Conservation (phyloP, 495 filamentous ascomycete genomes). For the Delitschia confertaspora region DNA sequence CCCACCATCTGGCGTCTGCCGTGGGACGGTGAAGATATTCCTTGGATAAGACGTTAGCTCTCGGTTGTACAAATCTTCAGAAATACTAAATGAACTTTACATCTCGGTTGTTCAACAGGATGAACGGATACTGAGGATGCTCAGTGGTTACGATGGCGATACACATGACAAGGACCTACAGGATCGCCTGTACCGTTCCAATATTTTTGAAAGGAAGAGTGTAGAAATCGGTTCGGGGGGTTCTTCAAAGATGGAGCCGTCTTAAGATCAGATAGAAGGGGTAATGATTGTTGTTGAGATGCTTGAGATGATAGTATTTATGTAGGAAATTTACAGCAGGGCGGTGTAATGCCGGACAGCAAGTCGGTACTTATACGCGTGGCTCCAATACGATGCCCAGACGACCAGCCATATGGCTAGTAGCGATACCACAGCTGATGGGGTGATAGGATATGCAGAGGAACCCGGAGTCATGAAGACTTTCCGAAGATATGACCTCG, state of each 20-base stretch:
- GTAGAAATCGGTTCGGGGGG: not conserved
- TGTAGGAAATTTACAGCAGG: too few species aligned
- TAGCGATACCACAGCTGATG: constrained; percentile 16
- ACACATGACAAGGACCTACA: constrained; percentile 56
- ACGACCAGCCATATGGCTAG: constrained; percentile 4
- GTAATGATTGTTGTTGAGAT: not conserved
- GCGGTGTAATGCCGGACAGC: constrained; percentile 20
- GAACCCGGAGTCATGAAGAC: too few species aligned
- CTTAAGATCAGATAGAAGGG: not conserved
- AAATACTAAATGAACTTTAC: constrained; percentile 37
- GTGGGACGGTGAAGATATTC: constrained; percentile 89
- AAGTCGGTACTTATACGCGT: constrained; percentile 25
- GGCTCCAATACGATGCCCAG: constrained; percentile 13
- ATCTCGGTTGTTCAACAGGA: constrained; percentile 90
- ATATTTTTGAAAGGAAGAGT: too few species aligned
- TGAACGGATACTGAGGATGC: constrained; percentile 82
- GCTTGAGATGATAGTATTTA: constrained; percentile 1
- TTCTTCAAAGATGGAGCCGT: not conserved
- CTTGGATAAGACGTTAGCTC: constrained; percentile 10
- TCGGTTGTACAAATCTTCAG: not conserved
- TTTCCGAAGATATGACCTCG: too few species aligned
- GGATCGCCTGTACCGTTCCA: constrained; percentile 2
- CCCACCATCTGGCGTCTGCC: constrained; percentile 76
- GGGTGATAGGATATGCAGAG: constrained; percentile 7
- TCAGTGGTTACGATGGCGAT: constrained; percentile 83